Percentiles rank a stretch among this genome's conserved stretches.
Evolutionary conservation across 352 stramenopile genomes (phyloP).

Genomic region (Phytophthora foliorum): DNA sequence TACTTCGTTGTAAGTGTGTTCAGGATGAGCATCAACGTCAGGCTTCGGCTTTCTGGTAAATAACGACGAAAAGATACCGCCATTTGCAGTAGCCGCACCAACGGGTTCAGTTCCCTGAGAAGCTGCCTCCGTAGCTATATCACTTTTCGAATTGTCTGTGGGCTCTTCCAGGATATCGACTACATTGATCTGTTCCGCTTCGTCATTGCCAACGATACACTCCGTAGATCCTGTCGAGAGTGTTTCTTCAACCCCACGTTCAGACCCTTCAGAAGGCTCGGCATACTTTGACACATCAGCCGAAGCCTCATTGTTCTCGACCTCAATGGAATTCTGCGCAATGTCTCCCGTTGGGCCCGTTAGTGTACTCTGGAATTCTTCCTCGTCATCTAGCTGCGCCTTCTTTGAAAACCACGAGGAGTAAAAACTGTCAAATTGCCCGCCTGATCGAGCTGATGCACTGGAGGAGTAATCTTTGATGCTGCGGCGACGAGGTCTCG

Average conservation of each 20-base stretch:
- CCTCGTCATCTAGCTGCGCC: conserved; percentile 44
- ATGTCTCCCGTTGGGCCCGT: background rate
- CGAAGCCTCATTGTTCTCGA: background rate
- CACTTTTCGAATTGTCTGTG: background rate
- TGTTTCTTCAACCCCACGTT: background rate
- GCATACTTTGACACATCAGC: background rate
- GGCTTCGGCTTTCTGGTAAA: conserved; percentile 27
- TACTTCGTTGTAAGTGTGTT: background rate
- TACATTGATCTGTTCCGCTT: conserved; percentile 1
- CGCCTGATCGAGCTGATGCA: conserved; percentile 48
- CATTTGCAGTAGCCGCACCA: conserved; percentile 10
- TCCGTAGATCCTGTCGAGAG: background rate
- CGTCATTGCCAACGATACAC: background rate
- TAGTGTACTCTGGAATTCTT: conserved; percentile 11
- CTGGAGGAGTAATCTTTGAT: conserved; percentile 54
- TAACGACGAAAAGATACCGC: conserved; percentile 25
- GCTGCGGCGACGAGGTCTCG: conserved; percentile 53
- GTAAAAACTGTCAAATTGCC: conserved; percentile 80
- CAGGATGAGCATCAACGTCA: conserved; percentile 11
- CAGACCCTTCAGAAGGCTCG: background rate
- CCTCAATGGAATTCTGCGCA: background rate
- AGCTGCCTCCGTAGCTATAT: background rate
- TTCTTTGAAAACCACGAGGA: conserved; percentile 80
- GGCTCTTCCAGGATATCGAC: background rate
- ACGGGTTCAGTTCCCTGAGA: background rate